Percentiles rank a stretch among this genome's conserved stretches.
Evolutionary conservation across 2,329 filamentous ascomycete genomes (phyloP).

Genomic region (Colletotrichum tropicicola): DNA sequence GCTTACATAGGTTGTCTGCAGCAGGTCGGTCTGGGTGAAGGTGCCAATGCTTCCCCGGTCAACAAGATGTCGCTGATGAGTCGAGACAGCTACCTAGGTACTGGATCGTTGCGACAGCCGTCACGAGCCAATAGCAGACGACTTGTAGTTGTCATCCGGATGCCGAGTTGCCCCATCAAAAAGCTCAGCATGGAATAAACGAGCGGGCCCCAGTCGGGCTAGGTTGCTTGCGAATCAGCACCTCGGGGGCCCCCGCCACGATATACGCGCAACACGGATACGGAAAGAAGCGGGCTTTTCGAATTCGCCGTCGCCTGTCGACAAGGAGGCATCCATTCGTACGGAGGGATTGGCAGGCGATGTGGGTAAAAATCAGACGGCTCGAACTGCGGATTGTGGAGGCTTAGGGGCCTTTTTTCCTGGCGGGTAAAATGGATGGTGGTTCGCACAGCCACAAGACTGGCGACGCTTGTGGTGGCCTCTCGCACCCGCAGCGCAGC

Average conservation of each 20-base stretch:
- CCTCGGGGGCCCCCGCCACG: neutral
- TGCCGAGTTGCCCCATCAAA: neutral
- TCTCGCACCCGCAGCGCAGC: too few species aligned
- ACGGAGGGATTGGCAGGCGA: neutral
- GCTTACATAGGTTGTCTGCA: too few species aligned
- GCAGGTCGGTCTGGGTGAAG: too few species aligned
- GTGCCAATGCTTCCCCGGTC: too few species aligned
- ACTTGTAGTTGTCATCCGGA: neutral
- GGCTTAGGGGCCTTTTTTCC: constrained; percentile 1
- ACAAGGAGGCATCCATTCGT: too few species aligned
- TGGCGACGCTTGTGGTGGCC: constrained; percentile 18
- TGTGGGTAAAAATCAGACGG: neutral
- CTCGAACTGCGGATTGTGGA: neutral
- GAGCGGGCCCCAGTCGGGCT: neutral
- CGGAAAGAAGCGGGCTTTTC: constrained; percentile 1
- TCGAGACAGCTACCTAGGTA: neutral
- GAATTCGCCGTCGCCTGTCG: neutral
- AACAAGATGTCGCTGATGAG: neutral
- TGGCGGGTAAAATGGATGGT: neutral
- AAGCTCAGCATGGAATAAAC: constrained; percentile 11
- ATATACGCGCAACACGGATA: constrained; percentile 12
- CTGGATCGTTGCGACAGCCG: neutral
- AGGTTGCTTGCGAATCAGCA: constrained; percentile 1
- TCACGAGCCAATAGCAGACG: constrained; percentile 7
- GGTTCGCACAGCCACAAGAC: constrained; percentile 17